Base-by-base conservation (phyloP, 352 stramenopile species). In the Phytopythium mirpurense region DNA sequence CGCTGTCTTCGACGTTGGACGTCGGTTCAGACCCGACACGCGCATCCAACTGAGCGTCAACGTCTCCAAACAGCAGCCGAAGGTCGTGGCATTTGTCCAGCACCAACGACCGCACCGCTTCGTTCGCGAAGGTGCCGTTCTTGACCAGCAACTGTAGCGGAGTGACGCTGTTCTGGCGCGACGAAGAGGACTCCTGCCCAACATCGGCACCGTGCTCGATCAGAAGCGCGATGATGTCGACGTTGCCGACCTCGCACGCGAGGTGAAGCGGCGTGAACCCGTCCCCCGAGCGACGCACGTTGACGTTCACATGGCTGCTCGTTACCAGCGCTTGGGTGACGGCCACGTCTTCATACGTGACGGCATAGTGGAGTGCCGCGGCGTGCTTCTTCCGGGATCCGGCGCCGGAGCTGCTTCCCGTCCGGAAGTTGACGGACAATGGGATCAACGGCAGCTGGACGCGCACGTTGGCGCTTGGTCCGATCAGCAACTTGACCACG, bases 191-290 rank as follows among this genome's bases (percentile, higher is more conserved):
- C 41, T 75, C 47, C 27, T 83, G 73, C 27, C 77, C 61, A 16
- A 89, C 48, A 19, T 69, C 80, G 1, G 75, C 77, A 4, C 67
- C 74, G 11, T 83, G 65, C 5, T 78, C 64, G 0, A 90, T 55
- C 15, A 92, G 52, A 1, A 85, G 18, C 32, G 63, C 65, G 26
- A 79, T 58, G 6, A 87, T 64, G 21, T 68, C 64, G 54, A 86
- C 59, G 54, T 84, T 70, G 14, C 66, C 59, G 52, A 83, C 68
- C 52, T 84, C 58, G 16, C 75, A 87, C 5, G 72, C 78, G n/a
- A 89, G 41, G 60, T 89, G 78, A 27, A 89, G 49, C 9, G 78
- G 75, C 7, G 78, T 82, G 49, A 83, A 89, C 2, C 78, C 73
- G 55, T 87, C 76, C 12, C 76, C 63, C 10, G 74, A 87, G 18